Evolutionary conservation across 768 basidiomycete species (phyloP).

Genomic region (Sarcodon sp.): DNA sequence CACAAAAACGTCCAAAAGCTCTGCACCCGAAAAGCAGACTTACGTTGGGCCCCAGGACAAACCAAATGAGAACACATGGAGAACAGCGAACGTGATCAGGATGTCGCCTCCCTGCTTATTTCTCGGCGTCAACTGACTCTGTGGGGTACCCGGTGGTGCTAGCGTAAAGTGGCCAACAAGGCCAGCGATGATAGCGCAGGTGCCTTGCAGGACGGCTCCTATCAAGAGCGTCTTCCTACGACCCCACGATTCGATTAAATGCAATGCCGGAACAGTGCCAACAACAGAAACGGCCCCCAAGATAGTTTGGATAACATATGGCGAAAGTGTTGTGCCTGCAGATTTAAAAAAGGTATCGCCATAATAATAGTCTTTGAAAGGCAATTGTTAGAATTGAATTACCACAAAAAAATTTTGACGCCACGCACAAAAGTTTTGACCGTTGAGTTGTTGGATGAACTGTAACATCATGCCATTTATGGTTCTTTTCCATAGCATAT

Average conservation of each 20-base stretch:
- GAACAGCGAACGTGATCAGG: conserved; percentile 64
- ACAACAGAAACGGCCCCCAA: conserved; percentile 65
- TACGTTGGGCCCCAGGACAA: conserved; percentile 73
- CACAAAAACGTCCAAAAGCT: no score
- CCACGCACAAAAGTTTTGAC: conserved; percentile 49
- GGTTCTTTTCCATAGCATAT: conserved; percentile 62
- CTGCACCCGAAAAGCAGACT: conserved; percentile 7
- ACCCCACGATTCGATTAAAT: conserved; percentile 66
- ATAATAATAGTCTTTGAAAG: conserved; percentile 45
- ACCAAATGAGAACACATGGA: conserved; percentile 60
- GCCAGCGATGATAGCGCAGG: conserved; percentile 54
- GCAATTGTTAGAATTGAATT: conserved; percentile 7
- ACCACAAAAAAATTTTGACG: background rate
- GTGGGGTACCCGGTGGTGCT: conserved; percentile 36
- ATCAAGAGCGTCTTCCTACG: conserved; percentile 58
- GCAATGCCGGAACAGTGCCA: conserved; percentile 58
- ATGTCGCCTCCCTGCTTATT: conserved; percentile 53
- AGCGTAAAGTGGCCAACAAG: conserved; percentile 60
- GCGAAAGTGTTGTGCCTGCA: conserved; percentile 54
- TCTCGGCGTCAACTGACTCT: conserved; percentile 31
- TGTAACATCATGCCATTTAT: conserved; percentile 75
- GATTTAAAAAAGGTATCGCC: conserved; percentile 77
- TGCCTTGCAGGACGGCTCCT: conserved; percentile 49
- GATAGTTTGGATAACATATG: conserved; percentile 67
- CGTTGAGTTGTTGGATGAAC: conserved; percentile 71